Base-by-base conservation (phyloP, 805 yeast species). In the Ascoidea asiatica region DNA sequence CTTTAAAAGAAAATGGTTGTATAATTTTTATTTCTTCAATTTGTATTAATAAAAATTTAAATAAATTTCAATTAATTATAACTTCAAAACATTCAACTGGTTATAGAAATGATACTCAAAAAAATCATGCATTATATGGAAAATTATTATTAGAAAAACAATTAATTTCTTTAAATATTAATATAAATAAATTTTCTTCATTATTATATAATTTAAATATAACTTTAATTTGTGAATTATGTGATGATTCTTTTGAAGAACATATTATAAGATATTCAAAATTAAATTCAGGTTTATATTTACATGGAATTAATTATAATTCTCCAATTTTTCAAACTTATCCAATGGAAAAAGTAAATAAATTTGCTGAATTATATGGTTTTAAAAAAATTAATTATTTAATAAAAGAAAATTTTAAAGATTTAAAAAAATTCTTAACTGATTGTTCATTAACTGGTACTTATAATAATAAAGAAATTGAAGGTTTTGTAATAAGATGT, bases 71-170 rank as follows among this genome's bases (percentile, higher is more conserved):
- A 0, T 61, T 92, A 15, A 69, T 90, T 2, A 95, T 89, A 0
- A 87, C 97, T 52, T 85, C 95, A 4, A 92, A 92, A 55, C 92
- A 90, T 59, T 79, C 95, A 0, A 81, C 94, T 1, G 97, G 97
- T 0, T 65, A 67, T 0, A 58, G 79, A 41, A 69, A 65, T 6
- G 83, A 73, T 43, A 35, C 11, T 11, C 51, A 56, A 1, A 69
- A 72, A 48, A 82, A 81, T 55, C 97, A 92, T 59, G 89, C 96
- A 0, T 56, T 66, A 37, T 81, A 75, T 15, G 96, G 95, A 0
- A 78, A 79, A 52, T 46, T 50, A 1, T 77, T 75, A 52, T 59
- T 92, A 6, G 63, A 67, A 42, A 46, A 48, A 15, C 94, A 85
- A 50, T 62, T 92, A 37, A 48, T 53, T 0, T 21, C 47, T 1